Base-by-base conservation (phyloP, 345 rosid genomes). In the Euphorbia tirucalli region DNA sequence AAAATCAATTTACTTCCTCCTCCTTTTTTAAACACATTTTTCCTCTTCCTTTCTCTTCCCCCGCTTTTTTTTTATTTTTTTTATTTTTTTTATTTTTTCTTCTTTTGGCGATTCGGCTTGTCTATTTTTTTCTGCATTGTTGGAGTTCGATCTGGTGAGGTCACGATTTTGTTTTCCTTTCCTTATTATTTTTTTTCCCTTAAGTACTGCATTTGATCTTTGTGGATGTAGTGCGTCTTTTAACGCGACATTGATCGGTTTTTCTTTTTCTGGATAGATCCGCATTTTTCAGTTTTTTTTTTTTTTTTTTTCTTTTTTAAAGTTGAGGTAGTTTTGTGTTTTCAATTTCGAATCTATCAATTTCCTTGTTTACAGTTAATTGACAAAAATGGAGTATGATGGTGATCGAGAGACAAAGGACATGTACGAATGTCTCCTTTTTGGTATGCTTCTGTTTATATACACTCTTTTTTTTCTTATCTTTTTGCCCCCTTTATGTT, bases 381-480 rank as follows among this genome's bases (percentile, higher is more conserved):
- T 61, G 32, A 30, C 39, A 50, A 52, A 64, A 70, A 78, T 78
- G 81, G 77, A 73, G 66, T 58, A 31, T 50, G 63, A 50, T 50
- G 78, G 13, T 16, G 49, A 73, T 25, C 31, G 59, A 2, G 54
- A 64, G 32, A 60, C 31, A 46, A 25, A 41, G 50, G 63, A 43
- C 44, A 44, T 60, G 37, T 78, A 78, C 49, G 74, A 78, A 0
- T 78, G 81, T 65, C 81, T 78, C 19, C 43, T 78, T 28, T 78
- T 78, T 64, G 81, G 81, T 78, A 78, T 56, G 56, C 11, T 52
- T 22, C 71, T 24, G 1, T 31, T 15, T 31, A 16, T 35, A 35
- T 3, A 35, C n/a, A n/a, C n/a, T n/a, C n/a, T n/a, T n/a, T n/a
- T n/a, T 46, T 46, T 46, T 13, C 0, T 46, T 27, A 30, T 59